Conservation (phyloP, 768 basidiomycete species). For the Boletellus ananas region DNA sequence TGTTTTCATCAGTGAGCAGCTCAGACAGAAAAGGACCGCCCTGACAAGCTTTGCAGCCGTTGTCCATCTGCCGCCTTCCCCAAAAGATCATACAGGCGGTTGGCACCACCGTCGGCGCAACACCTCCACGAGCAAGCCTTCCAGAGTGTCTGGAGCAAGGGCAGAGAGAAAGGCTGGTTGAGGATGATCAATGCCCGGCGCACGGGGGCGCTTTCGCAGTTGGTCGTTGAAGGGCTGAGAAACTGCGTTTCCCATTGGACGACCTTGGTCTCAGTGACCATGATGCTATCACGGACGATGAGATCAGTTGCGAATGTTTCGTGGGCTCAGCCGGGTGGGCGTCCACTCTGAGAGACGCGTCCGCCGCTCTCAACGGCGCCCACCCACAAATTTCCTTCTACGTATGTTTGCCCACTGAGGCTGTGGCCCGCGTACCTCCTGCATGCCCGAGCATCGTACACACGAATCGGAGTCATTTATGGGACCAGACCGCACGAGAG, state of each 20-base stretch:
- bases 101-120: conserved; percentile 90
- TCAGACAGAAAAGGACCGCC: not conserved
- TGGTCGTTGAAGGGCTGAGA: conserved; percentile 16
- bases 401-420: conserved; percentile 8
- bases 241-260: conserved; percentile 26
- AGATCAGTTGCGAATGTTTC: too few relatives aligned
- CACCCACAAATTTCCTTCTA: conserved; percentile 15
- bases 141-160: conserved; percentile 64
- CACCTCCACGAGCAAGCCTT: conserved; percentile 45
- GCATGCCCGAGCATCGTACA: conserved; percentile 3
- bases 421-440: not conserved
- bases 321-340: too few relatives aligned
- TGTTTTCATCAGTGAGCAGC: not conserved
- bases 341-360: not conserved
- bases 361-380: too few relatives aligned
- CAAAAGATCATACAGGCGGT: conserved; percentile 66
- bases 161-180: conserved; percentile 77
- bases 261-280: conserved; percentile 2
- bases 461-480: conserved; percentile 12
- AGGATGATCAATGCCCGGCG: conserved; percentile 73
- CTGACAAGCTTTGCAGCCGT: conserved; percentile 15
- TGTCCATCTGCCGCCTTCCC: conserved; percentile 4
- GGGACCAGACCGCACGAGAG: conserved; percentile 22
- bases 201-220: not conserved
- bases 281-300: not conserved